These are phyloP conservation scores for Sarcodon sp. DNA, from an alignment of 768 basidiomycete species.

Conservation along the genomic window DNA sequence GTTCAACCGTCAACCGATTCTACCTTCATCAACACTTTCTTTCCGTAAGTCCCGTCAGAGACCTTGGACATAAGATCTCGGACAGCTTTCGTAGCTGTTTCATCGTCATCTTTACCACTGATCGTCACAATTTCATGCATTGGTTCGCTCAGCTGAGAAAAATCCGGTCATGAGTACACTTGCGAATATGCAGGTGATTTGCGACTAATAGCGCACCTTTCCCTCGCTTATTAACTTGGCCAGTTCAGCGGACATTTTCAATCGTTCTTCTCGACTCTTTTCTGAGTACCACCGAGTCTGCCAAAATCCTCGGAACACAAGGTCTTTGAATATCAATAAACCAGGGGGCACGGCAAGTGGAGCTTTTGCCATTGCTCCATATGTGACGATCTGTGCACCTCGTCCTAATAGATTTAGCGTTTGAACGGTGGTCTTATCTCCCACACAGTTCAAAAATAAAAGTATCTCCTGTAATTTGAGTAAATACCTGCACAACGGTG, in stretches of 20 bases:
- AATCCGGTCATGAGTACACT: neutral
- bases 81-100: constrained; percentile 20
- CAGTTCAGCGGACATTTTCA: constrained; percentile 36
- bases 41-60: constrained; percentile 26
- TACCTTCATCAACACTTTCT: constrained; percentile 33
- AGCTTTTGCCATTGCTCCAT: constrained; percentile 84
- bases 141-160: constrained; percentile 47
- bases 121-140: constrained; percentile 58
- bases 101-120: constrained; percentile 22
- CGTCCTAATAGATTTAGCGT: constrained; percentile 60
- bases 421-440: constrained; percentile 53
- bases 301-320: constrained; percentile 71
- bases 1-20: constrained; percentile 7
- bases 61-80: constrained; percentile 19
- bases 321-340: constrained; percentile 75
- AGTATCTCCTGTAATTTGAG: constrained; percentile 20
- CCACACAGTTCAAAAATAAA: constrained; percentile 43
- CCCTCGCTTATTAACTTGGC: constrained; percentile 38
- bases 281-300: constrained; percentile 57
- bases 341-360: constrained; percentile 69
- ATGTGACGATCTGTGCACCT: constrained; percentile 69
- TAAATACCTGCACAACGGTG: neutral
- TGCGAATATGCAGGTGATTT: neutral
- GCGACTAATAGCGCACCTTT: constrained; percentile 24
- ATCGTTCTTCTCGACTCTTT: constrained; percentile 33